Evolutionary conservation across 1,139 yeast species (phyloP), one percentile per base, ranked within the genome.

Genomic region (Sugiyamaella castrensis): DNA sequence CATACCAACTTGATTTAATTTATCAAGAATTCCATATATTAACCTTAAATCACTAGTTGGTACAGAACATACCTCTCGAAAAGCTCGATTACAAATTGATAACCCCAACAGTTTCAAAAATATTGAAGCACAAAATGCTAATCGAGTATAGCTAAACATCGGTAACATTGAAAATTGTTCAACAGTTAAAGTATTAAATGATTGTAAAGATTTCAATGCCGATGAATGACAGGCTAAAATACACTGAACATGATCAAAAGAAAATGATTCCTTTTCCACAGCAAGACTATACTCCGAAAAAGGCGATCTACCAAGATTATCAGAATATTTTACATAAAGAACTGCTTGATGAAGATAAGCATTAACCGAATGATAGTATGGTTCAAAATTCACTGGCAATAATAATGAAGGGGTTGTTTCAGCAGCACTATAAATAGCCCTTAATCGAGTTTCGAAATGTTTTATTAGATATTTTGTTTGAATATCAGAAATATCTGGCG

Each of bases 311-410:
- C 72, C 70, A 1, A 63, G 43, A 3, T 48, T 37, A 26, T 56
- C 56, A 31, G 56, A 48, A 29, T 54, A 61, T 4, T 57, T 56
- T 27, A 59, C 57, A 52, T 72, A 76, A 47, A 77, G 62, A 35
- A 71, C 73, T 4, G 80, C 81, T 61, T 83, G 94, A 64, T 84
- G 85, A 15, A 87, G 68, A 61, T 81, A 84, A 0, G 92, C 91
- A 57, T 84, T 87, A 11, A 85, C 81, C 0, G 92, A 77, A 56
- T 77, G 78, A 56, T 77, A 64, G 50, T 56, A 33, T 38, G 59
- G 46, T 28, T 43, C 38, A 41, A 53, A 47, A 15, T 44, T 29
- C 16, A 33, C 34, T 9, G 39, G 29, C 40, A 27, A 29, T 16
- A n/a, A n/a, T 12, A 15, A 27, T 12, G 30, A 30, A 41, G n/a